Conservation (phyloP, 768 basidiomycete species). For the Trametes cinnabarina region DNA sequence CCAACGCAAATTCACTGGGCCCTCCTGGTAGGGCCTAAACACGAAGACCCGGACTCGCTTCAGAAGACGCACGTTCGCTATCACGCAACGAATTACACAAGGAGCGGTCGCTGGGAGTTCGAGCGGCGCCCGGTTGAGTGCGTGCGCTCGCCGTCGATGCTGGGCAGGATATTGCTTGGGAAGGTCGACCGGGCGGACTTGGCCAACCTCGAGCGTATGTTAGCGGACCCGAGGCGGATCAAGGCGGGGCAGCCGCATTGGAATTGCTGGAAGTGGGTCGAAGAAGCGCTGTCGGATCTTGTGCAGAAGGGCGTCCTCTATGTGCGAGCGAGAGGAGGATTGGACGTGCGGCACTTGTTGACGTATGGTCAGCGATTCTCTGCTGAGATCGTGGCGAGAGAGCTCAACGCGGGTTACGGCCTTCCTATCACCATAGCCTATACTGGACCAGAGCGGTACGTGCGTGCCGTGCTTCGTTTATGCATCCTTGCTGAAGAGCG, state of each 20-base stretch:
- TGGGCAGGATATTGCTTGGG: constrained; percentile 14
- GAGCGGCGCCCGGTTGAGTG: constrained; percentile 13
- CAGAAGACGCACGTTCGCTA: constrained; percentile 4
- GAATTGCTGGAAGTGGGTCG: constrained; percentile 18
- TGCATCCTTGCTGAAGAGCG: background rate
- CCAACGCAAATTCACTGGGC: constrained; percentile 14
- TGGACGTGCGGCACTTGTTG: constrained; percentile 7
- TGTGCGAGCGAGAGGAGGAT: background rate
- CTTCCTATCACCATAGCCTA: constrained; percentile 9
- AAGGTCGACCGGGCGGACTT: constrained; percentile 3
- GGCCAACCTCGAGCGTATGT: background rate
- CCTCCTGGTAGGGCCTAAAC: constrained; percentile 11
- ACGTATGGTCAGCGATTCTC: constrained; percentile 5
- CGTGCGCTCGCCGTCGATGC: constrained; percentile 17
- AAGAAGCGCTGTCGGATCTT: constrained; percentile 11
- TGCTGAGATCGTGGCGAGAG: background rate
- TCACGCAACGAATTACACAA: constrained; percentile 16
- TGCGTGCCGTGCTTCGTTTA: background rate
- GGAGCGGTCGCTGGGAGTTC: constrained; percentile 10
- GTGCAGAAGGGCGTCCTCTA: background rate
- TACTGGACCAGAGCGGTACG: constrained; percentile 8
- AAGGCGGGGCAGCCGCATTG: constrained; percentile 1
- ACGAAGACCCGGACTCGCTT: constrained; percentile 8
- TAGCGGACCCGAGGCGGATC: constrained; percentile 2
- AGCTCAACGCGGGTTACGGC: constrained; percentile 1